Evolutionary conservation across 116 monocot species (phyloP).

Genomic region (Papilionanthe hybrid): DNA sequence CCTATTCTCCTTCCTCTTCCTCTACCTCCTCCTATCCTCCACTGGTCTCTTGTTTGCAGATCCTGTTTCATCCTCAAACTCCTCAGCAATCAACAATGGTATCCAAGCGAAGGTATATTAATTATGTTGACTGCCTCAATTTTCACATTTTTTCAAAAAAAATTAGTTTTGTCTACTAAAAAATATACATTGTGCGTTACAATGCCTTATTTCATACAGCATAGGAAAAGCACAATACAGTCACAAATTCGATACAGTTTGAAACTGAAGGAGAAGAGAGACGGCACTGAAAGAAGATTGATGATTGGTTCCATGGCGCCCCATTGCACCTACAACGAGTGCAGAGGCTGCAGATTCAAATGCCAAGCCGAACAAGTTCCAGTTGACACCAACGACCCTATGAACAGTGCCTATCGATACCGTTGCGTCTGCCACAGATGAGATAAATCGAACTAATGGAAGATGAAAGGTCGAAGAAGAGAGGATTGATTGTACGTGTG

Average conservation of each 20-base stretch:
- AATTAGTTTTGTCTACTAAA: no score
- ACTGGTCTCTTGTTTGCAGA: neutral
- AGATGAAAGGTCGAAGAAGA: no score
- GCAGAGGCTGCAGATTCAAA: slow-evolving; percentile 78
- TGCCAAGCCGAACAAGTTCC: slow-evolving; percentile 84
- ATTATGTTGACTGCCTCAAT: neutral
- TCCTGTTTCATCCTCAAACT: neutral
- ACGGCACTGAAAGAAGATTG: slow-evolving; percentile 30
- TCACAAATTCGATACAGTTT: neutral
- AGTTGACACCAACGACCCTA: slow-evolving; percentile 69
- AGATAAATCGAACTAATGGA: slow-evolving; percentile 4
- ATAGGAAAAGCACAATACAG: neutral
- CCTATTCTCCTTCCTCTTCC: neutral
- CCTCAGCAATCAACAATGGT: neutral
- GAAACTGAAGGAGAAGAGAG: slow-evolving; percentile 7
- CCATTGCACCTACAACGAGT: slow-evolving; percentile 75
- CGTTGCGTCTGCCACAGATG: slow-evolving; percentile 77
- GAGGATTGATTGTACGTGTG: no score
- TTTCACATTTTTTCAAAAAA: no score
- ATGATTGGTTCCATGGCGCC: slow-evolving; percentile 86
- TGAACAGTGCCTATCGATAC: slow-evolving; percentile 82
- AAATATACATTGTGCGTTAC: neutral
- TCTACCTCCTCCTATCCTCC: neutral
- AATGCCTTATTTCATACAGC: neutral
- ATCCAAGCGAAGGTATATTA: neutral